Evolutionary conservation across 768 basidiomycete genomes (phyloP), one percentile per base, ranked within the genome.

Genomic region (Podaxis sp.): DNA sequence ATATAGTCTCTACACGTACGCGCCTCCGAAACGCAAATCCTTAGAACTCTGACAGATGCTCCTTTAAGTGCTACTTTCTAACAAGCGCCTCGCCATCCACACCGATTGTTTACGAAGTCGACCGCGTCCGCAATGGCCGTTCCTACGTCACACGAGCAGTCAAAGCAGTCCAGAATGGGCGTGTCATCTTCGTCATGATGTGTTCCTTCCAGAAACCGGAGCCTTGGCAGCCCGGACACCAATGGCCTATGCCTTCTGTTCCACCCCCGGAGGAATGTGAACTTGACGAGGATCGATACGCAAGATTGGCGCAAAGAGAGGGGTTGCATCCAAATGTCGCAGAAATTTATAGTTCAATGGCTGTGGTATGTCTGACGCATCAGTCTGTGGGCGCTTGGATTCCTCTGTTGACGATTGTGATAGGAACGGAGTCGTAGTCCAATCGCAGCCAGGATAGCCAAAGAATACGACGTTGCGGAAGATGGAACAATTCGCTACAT

Each of bases 171-270:
- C 84, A 85, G 65, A 79, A 80, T 63, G 82, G 82, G 44, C 70
- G 70, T 20, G 74, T 76, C 44, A 76, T 83, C 56, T 83, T 83
- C 71, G 80, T 89, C 46, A 78, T 93, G 75, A 70, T 91, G 64
- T 93, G 90, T 72, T 94, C 92, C 4, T 95, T 93, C 79, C 91
- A 94, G 65, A 81, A 78, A 56, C 89, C 90, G 2, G 93, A 95
- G 69, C 84, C 85, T 10, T 86, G 85, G 83, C 91, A 92, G 69
- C 90, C 87, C 1, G 71, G 76, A 8, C 80, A 87, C 67, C 88
- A 90, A 63, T 88, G 84, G 82, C 74, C 83, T 2, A 87, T 90
- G 82, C 91, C 91, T 0, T 60, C 73, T 12, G 77, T 80, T 17
- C 84, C 84, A 8, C 69, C 81, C 4, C 87, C 90, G 0, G 89